Evolutionary conservation across 2,329 filamentous ascomycete genomes (phyloP), one percentile per base, ranked within the genome.

Genomic region (Cladosporium sp.): DNA sequence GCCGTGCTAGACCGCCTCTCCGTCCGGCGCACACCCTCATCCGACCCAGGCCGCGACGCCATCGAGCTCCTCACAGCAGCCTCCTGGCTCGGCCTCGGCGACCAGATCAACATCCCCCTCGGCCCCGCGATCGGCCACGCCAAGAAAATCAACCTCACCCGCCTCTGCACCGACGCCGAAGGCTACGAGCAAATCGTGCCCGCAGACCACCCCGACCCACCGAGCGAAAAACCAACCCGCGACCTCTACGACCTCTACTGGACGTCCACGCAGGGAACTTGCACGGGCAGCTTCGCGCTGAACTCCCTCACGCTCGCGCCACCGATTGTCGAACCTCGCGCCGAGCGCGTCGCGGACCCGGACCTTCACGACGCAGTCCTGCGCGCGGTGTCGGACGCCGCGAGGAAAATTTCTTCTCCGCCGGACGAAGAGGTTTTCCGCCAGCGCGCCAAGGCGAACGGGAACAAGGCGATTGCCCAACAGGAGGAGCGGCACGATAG

Each of bases 191-290:
- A 66, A 41, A 63, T 65, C n/a, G 57, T 61, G 1, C 57, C 59
- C 15, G 60, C 55, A 11, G 50, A 44, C 36, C 27, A 47, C 24
- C 24, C 39, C 18, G 20, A 24, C n/a, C 11, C 30, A n/a, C 22
- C 36, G 2, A 27, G 17, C 2, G 65, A 69, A 9, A 67, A 68
- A 1, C 66, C 72, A 36, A 61, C 73, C 12, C 65, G 72, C 12
- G 70, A 73, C 8, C 65, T 69, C 0, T 76, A 71, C 47, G 73
- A 77, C 47, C 60, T 77, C 1, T 67, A 58, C 22, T 76, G 75
- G 64, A 65, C 60, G 2, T 65, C 71, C 2, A 61, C 64, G 1
- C 49, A 45, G 15, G 73, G 70, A 2, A 66, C 66, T 0, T 61
- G 73, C 29, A 64, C 58, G 1, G 74, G 72, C 0, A 65, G 70